These are phyloP conservation scores for Ganoderma resinaceum DNA, from an alignment of 1,284 basidiomycete species.

Conservation along the genomic window DNA sequence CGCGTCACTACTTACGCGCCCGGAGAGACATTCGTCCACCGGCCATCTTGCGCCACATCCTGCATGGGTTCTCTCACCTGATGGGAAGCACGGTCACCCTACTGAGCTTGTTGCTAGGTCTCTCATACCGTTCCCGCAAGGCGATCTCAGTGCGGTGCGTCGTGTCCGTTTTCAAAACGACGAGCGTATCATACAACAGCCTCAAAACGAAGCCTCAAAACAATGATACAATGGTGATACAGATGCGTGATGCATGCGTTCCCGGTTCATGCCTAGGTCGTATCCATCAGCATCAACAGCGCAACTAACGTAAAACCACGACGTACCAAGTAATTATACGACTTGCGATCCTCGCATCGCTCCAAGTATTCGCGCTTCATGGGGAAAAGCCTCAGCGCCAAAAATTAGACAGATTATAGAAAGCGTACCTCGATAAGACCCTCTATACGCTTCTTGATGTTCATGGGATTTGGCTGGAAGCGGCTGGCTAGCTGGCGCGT, in stretches of 20 bases:
- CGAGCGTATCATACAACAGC: not conserved
- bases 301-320: not conserved
- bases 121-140: too few relatives aligned
- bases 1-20: not conserved
- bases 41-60: too few relatives aligned
- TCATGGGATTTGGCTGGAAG: conserved; percentile 86
- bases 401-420: not conserved
- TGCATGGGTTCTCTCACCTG: not conserved
- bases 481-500: conserved; percentile 85
- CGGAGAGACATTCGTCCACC: too few relatives aligned
- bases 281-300: not conserved
- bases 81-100: too few relatives aligned
- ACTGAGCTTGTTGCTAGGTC: too few relatives aligned
- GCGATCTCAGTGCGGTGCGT: not conserved
- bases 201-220: not conserved
- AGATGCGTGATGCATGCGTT: conserved; percentile 8
- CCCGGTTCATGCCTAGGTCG: not conserved
- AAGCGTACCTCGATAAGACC: conserved; percentile 87
- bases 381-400: conserved; percentile 7
- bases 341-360: conserved; percentile 80
- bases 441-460: conserved; percentile 96
- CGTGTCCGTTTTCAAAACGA: not conserved
- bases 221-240: conserved; percentile 11
- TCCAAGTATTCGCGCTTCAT: conserved; percentile 81
- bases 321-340: conserved; percentile 78